Percentiles rank a stretch among this genome's conserved stretches.
Conservation (phyloP, 148 eudicot genomes). For the Cornus kousa region DNA sequence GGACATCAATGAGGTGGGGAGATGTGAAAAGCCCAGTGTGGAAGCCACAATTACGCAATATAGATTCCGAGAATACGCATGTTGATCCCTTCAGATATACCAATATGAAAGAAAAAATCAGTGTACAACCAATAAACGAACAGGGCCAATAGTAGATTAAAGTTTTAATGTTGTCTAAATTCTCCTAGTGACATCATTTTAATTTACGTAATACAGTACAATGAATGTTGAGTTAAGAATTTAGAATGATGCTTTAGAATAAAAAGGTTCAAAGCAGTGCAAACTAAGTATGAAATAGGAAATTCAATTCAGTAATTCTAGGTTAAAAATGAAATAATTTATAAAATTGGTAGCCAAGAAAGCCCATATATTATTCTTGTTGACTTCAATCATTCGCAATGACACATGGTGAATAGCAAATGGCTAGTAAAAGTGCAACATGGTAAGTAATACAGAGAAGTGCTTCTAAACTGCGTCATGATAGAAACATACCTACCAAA, state of each 20-base stretch:
- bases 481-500: background rate
- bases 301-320: background rate
- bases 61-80: slow-evolving; percentile 80
- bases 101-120: slow-evolving; percentile 8
- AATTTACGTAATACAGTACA: background rate
- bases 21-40: slow-evolving; percentile 96
- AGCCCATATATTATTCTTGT: background rate
- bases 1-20: slow-evolving; percentile 95
- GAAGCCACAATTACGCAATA: slow-evolving; percentile 87
- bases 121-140: slow-evolving; percentile 14
- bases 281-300: background rate
- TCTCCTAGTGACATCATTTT: background rate
- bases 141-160: background rate
- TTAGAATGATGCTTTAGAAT: background rate
- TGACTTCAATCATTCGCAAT: background rate
- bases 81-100: slow-evolving; percentile 76
- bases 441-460: background rate
- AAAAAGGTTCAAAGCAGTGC: background rate
- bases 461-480: background rate
- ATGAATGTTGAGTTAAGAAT: background rate
- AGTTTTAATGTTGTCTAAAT: background rate
- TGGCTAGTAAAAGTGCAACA: background rate
- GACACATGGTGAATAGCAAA: background rate
- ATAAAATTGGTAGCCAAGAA: background rate
- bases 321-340: background rate